Conservation (phyloP, 768 basidiomycete genomes). For the Trametes punicea region DNA sequence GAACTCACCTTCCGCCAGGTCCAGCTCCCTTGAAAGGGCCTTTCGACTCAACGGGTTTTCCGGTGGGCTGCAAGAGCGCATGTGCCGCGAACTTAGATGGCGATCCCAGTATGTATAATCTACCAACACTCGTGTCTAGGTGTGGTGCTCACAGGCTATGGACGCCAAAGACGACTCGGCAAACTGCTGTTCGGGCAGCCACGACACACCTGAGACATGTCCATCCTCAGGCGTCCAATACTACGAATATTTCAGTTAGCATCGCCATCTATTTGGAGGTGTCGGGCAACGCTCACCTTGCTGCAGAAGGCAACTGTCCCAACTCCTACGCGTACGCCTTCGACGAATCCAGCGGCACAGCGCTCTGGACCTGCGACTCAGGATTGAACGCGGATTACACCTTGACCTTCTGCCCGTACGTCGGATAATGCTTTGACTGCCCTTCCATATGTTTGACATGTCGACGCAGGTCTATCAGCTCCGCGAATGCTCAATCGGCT, state of each 20-base stretch:
- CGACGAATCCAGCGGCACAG: conserved; percentile 36
- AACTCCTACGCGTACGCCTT: conserved; percentile 26
- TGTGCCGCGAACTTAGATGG: conserved; percentile 32
- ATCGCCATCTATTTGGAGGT: too few relatives aligned
- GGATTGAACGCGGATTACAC: conserved; percentile 27
- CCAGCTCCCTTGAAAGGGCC: conserved; percentile 30
- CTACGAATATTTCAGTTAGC: conserved; percentile 28
- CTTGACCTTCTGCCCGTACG: conserved; percentile 31
- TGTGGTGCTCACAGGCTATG: neutral
- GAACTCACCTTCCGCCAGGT: conserved; percentile 10
- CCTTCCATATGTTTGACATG: neutral
- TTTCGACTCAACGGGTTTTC: conserved; percentile 30
- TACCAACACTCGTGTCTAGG: neutral
- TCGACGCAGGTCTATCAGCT: neutral
- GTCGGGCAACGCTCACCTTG: neutral
- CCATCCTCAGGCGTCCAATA: conserved; percentile 30
- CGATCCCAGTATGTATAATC: conserved; percentile 22
- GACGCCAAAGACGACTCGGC: conserved; percentile 26
- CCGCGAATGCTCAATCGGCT: neutral
- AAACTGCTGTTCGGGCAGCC: conserved; percentile 34
- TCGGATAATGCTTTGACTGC: neutral
- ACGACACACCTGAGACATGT: conserved; percentile 31
- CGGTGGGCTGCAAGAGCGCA: conserved; percentile 33
- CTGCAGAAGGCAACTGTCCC: conserved; percentile 24
- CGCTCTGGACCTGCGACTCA: conserved; percentile 51